A percentile compares a stretch with the other conserved stretches of the same genome.
Conservation (phyloP, 768 basidiomycete species). For the Tylopilus vinaceipallidus region DNA sequence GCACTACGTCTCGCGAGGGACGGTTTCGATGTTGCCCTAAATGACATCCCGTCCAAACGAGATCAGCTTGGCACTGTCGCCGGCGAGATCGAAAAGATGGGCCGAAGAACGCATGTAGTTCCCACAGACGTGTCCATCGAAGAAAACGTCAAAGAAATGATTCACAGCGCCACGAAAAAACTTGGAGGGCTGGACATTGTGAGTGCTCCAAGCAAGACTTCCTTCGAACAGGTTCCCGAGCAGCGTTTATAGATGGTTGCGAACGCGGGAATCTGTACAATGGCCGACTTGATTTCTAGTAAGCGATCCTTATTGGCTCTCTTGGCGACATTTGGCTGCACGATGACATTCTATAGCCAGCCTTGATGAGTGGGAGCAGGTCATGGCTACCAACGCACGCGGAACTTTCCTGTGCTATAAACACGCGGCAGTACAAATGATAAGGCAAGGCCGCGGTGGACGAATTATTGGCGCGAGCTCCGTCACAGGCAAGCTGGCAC, state of each 20-base stretch:
- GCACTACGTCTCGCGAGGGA: slow-evolving; percentile 17
- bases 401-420: slow-evolving; percentile 64
- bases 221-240: background rate
- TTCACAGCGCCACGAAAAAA: background rate
- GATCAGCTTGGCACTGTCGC: slow-evolving; percentile 8
- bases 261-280: slow-evolving; percentile 5
- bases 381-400: slow-evolving; percentile 51
- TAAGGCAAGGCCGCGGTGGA: slow-evolving; percentile 49
- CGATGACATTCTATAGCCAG: slow-evolving; percentile 22
- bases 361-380: slow-evolving; percentile 39
- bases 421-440: slow-evolving; percentile 62
- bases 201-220: background rate
- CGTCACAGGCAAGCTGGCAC: slow-evolving; percentile 2
- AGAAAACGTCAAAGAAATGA: slow-evolving; percentile 2
- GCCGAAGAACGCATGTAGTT: slow-evolving; percentile 14
- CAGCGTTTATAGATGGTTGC: slow-evolving; percentile 8
- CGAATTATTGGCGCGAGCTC: slow-evolving; percentile 48
- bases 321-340: background rate
- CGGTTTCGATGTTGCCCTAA: slow-evolving; percentile 27
- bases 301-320: too few relatives aligned
- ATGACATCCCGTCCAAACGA: slow-evolving; percentile 22
- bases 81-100: slow-evolving; percentile 4
- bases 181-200: slow-evolving; percentile 8
- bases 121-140: slow-evolving; percentile 12
- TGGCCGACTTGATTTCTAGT: too few relatives aligned